Conservation (phyloP, 805 yeast species). For the Candida gorgasii region DNA sequence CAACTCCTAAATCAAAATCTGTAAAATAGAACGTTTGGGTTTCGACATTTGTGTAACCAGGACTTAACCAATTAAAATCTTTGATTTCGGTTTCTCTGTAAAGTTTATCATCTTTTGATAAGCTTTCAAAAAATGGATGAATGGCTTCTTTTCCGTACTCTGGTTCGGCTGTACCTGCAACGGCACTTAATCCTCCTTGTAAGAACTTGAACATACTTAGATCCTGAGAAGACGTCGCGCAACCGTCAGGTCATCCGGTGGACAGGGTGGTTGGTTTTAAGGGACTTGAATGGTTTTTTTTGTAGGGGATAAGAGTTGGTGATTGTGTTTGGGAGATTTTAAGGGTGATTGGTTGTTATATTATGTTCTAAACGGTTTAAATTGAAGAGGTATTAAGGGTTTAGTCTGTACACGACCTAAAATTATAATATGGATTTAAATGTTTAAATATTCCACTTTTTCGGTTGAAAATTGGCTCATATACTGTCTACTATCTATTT, state of each 20-base stretch:
- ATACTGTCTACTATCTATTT: too few relatives aligned
- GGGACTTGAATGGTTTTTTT: too few relatives aligned
- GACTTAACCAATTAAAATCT: constrained; percentile 76
- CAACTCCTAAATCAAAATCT: constrained; percentile 57
- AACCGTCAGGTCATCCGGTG: too few relatives aligned
- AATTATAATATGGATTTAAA: too few relatives aligned
- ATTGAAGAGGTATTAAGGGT: too few relatives aligned
- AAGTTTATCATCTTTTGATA: constrained; percentile 41
- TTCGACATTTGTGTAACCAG: constrained; percentile 86
- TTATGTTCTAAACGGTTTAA: too few relatives aligned
- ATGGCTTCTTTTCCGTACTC: constrained; percentile 93
- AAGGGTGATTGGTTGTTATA: too few relatives aligned
- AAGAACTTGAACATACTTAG: constrained; percentile 71
- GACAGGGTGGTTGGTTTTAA: too few relatives aligned
- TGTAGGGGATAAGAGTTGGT: neutral
- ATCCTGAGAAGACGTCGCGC: constrained; percentile 3
- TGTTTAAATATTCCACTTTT: too few relatives aligned
- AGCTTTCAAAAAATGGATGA: constrained; percentile 71
- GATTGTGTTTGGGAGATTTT: too few relatives aligned
- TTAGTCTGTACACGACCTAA: too few relatives aligned
- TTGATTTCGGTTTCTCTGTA: constrained; percentile 58
- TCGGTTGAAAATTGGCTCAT: too few relatives aligned
- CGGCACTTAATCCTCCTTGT: constrained; percentile 86
- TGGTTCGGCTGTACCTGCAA: constrained; percentile 97
- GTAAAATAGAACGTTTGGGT: constrained; percentile 90